phyloP scores from a whole-genome alignment of 2,329 filamentous ascomycete species.

The Niveomyces coronatus region DNA sequence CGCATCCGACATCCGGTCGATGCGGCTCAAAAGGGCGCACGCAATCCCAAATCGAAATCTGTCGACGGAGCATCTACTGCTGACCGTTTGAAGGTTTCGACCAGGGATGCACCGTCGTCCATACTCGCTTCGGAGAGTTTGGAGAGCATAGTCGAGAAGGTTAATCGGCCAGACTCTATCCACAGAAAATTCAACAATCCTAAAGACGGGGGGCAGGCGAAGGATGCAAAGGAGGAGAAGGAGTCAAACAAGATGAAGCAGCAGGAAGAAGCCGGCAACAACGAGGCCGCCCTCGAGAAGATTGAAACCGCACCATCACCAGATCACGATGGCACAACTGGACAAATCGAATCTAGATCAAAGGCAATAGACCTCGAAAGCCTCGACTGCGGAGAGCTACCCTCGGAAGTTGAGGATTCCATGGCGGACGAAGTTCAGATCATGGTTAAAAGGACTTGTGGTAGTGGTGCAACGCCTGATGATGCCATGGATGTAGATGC shows the following conservation, averaged over 20 bases:
- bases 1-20: background rate
- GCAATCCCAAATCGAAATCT: background rate
- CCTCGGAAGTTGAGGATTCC: background rate
- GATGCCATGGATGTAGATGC: conserved; percentile 3
- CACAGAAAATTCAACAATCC: too few species aligned
- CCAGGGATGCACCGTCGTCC: background rate
- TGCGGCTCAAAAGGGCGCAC: background rate
- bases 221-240: too few species aligned
- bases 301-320: too few species aligned
- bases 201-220: too few species aligned
- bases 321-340: too few species aligned
- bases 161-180: too few species aligned
- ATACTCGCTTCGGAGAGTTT: background rate
- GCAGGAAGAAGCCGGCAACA: background rate
- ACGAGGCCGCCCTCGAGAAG: too few species aligned
- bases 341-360: too few species aligned
- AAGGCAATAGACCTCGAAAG: background rate
- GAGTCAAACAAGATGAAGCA: too few species aligned
- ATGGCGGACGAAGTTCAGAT: background rate
- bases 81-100: background rate
- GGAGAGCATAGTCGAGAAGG: background rate
- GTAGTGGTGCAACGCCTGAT: background rate
- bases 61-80: background rate
- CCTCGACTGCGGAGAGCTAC: background rate
- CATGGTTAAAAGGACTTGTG: background rate